Evolutionary conservation across 2,329 filamentous ascomycete species (phyloP), one percentile per base, ranked within the genome.

Genomic region (Fusarium begoniae): DNA sequence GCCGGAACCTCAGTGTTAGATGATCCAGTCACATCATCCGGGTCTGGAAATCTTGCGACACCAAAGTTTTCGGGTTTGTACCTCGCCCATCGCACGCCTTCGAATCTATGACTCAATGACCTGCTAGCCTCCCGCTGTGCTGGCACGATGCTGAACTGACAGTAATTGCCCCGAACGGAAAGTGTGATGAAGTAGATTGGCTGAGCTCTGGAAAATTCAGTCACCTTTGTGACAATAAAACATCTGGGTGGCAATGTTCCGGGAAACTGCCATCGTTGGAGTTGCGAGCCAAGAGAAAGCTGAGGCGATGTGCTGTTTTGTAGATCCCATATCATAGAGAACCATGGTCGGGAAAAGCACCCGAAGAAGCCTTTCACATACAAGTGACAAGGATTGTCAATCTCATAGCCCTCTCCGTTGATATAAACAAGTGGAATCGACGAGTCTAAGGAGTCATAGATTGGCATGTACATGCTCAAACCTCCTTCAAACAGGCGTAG

Each of bases 291-390:
- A 3, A 50, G 22, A 5, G 47, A 15, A 0, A 18, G 5, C 6
- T 10, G 22, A 10, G 22, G 22, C 1, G 22, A 5, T 2, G 11
- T 18, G 8, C 15, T 9, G 3, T 18, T n/a, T 3, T 32, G 28
- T 10, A 32, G 3, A 32, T 32, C 2, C 47, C 22, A 32, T 1
- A 32, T n/a, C 4, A 50, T 14, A 13, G 11, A 24, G 1, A 50
- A 9, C 47, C 22, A 50, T 2, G 3, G 0, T 1, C 15, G 3
- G 0, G 47, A n/a, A n/a, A 32, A 30, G 15, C 0, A 12, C 0
- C 10, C 20, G 0, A 15, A 48, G 20, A 4, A 17, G 4, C 13
- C 14, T 12, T 22, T 6, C 1, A 1, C 9, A 5, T 17, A 17
- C 1, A 48, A 1, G 2, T 1, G 9, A 17, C 45, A 30, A 4